Evolutionary conservation across 441 rosid genomes (phyloP).

Genomic region (Gossypium davidsonii): DNA sequence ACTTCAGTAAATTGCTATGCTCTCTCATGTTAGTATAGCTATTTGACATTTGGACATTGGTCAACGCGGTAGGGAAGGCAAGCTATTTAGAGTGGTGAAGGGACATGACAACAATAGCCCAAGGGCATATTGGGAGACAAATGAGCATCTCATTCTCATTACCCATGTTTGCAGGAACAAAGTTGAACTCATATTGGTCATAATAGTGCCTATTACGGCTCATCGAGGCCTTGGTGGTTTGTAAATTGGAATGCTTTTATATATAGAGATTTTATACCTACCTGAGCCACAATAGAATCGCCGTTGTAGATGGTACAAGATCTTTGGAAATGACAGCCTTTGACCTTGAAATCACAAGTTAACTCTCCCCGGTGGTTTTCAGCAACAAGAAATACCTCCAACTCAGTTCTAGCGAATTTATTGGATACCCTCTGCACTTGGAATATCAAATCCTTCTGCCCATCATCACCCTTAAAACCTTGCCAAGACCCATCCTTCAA

Average conservation of each 20-base stretch:
- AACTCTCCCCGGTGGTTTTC: conserved; percentile 24
- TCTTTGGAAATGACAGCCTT: conserved; percentile 64
- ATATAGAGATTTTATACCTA: conserved; percentile 6
- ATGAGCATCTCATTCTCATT: not conserved
- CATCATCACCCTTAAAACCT: conserved; percentile 40
- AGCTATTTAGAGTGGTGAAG: not conserved
- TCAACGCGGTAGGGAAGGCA: not conserved
- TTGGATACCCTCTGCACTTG: conserved; percentile 45
- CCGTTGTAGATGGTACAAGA: conserved; percentile 63
- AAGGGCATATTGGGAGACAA: not conserved
- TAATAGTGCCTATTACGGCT: not conserved
- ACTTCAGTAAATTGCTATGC: not conserved
- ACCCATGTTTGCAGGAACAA: not conserved
- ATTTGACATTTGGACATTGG: not conserved
- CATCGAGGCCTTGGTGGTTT: not conserved
- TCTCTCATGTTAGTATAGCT: not conserved
- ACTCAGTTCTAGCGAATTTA: conserved; percentile 42
- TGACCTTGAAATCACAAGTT: conserved; percentile 36
- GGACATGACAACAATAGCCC: not conserved
- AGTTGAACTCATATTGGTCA: not conserved
- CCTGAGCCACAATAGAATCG: conserved; percentile 67
- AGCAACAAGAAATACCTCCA: conserved; percentile 40
- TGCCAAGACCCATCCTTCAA: conserved; percentile 63
- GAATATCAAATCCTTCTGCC: conserved; percentile 39
- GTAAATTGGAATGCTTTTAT: not conserved